These are phyloP conservation scores for Fraxinus angustifolia DNA, from an alignment of 305 asterid species.

Conservation along the genomic window DNA sequence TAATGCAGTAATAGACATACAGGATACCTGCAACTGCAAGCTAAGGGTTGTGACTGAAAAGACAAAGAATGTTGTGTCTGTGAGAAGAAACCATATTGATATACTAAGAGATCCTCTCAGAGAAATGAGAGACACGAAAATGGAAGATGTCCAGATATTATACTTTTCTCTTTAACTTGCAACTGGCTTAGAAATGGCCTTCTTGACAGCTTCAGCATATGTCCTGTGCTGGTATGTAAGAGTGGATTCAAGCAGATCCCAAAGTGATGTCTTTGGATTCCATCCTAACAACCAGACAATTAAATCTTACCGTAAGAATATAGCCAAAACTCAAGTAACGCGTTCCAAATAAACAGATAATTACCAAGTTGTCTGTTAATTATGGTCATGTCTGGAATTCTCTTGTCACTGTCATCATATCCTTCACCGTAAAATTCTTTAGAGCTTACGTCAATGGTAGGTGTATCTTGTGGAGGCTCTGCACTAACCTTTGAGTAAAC, in stretches of 20 bases:
- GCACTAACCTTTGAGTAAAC: slow-evolving; percentile 71
- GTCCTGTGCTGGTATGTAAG: slow-evolving; percentile 88
- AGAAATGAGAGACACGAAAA: slow-evolving; percentile 23
- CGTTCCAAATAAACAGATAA: neutral
- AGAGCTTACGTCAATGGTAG: slow-evolving; percentile 74
- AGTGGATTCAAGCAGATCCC: slow-evolving; percentile 85
- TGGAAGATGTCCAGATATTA: neutral
- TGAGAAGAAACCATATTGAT: slow-evolving; percentile 24
- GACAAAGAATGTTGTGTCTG: slow-evolving; percentile 8
- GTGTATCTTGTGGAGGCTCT: slow-evolving; percentile 51
- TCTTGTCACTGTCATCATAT: slow-evolving; percentile 82
- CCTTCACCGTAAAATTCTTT: slow-evolving; percentile 87
- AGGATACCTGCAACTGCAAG: slow-evolving; percentile 22
- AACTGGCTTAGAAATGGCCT: slow-evolving; percentile 57
- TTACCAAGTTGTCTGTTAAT: slow-evolving; percentile 83
- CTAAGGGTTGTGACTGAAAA: slow-evolving; percentile 16
- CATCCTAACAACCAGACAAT: slow-evolving; percentile 44
- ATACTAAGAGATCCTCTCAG: slow-evolving; percentile 20
- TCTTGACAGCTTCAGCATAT: slow-evolving; percentile 72
- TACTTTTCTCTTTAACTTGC: slow-evolving; percentile 42
- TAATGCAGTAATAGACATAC: slow-evolving; percentile 31
- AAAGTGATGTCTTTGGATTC: slow-evolving; percentile 79
- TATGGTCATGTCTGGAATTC: slow-evolving; percentile 87
- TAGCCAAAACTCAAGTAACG: neutral
- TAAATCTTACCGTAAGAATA: neutral